Percentiles rank a stretch among this genome's conserved stretches.
These are phyloP conservation scores for Fusarium aywerte DNA, from an alignment of 2,329 filamentous ascomycete genomes.

Conservation along the genomic window DNA sequence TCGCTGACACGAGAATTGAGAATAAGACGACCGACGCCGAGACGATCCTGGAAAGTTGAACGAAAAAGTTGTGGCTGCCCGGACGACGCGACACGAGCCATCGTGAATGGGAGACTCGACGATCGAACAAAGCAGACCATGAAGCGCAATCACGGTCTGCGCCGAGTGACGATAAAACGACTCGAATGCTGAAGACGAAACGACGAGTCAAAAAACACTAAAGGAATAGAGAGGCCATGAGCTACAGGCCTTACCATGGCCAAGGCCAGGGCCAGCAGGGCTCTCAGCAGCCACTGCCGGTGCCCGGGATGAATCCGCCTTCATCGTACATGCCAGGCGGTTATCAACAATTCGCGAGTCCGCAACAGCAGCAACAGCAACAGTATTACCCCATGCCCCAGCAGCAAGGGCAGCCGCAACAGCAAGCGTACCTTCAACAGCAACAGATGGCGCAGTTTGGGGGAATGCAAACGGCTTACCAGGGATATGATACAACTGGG, in stretches of 20 bases:
- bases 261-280: conserved; percentile 46
- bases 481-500: conserved; percentile 39
- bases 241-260: conserved; percentile 49
- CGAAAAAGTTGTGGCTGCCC: not conserved
- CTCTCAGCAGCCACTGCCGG: conserved; percentile 42
- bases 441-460: conserved; percentile 44
- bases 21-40: conserved; percentile 3
- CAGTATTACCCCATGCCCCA: conserved; percentile 44
- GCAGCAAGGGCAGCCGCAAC: conserved; percentile 44
- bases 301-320: conserved; percentile 37
- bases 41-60: not conserved
- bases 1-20: conserved; percentile 15
- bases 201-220: not conserved
- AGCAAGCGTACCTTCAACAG: conserved; percentile 42
- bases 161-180: conserved; percentile 44
- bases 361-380: conserved; percentile 41
- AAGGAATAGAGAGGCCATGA: conserved; percentile 49
- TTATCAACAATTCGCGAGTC: conserved; percentile 46
- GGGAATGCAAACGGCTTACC: conserved; percentile 38
- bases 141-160: conserved; percentile 46
- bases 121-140: conserved; percentile 34
- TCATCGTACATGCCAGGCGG: conserved; percentile 34
- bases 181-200: conserved; percentile 37
- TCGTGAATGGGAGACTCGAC: conserved; percentile 19
- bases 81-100: conserved; percentile 8